Conservation (phyloP, 768 basidiomycete genomes). For the Pleurotus djamor region DNA sequence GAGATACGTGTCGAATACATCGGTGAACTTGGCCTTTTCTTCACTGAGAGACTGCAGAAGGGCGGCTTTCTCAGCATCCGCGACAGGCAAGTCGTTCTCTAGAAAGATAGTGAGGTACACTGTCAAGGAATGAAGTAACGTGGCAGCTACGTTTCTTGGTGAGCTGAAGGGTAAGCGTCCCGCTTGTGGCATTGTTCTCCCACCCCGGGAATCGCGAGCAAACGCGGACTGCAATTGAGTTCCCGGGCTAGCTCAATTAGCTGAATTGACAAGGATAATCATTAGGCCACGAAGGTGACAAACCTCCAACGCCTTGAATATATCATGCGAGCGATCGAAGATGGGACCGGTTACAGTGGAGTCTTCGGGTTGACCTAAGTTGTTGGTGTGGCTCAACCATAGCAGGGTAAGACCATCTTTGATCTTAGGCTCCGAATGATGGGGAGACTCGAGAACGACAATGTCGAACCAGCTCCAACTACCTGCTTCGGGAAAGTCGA, state of each 20-base stretch:
- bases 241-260: conserved; percentile 18
- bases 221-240: conserved; percentile 26
- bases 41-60: conserved; percentile 8
- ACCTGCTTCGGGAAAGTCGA: conserved; percentile 12
- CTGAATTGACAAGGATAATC: not conserved
- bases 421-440: conserved; percentile 17
- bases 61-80: conserved; percentile 7
- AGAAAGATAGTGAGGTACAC: not conserved
- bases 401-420: conserved; percentile 22
- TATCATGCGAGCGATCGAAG: conserved; percentile 15
- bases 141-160: conserved; percentile 18
- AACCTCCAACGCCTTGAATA: conserved; percentile 18
- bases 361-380: conserved; percentile 9
- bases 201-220: conserved; percentile 27
- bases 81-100: conserved; percentile 4
- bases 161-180: conserved; percentile 23
- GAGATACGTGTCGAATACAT: conserved; percentile 16
- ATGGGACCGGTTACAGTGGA: conserved; percentile 15
- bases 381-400: conserved; percentile 26
- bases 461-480: conserved; percentile 33
- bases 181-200: conserved; percentile 24
- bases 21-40: conserved; percentile 14
- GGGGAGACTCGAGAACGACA: conserved; percentile 21
- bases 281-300: not conserved
- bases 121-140: not conserved